Evolutionary conservation across 805 yeast species (phyloP).

Genomic region (Schwanniomyces yamadae): DNA sequence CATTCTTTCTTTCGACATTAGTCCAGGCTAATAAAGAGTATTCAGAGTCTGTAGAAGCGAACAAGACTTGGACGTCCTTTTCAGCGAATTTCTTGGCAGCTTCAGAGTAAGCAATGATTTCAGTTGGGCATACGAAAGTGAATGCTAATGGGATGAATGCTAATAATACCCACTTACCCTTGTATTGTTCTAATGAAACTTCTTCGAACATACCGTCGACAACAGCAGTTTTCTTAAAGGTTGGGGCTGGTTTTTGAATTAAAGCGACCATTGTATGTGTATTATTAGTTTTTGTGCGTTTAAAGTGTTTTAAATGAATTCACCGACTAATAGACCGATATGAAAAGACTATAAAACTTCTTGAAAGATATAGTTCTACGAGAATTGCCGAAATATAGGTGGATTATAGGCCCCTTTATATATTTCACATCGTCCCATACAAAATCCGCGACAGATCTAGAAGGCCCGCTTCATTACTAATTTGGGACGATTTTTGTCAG

Average conservation of each 20-base stretch:
- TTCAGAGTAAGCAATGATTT: slow-evolving; percentile 97
- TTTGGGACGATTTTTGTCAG: slow-evolving; percentile 3
- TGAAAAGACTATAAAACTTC: too few relatives aligned
- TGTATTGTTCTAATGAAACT: slow-evolving; percentile 88
- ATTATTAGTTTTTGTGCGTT: neutral
- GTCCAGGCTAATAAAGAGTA: slow-evolving; percentile 98
- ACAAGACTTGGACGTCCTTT: slow-evolving; percentile 83
- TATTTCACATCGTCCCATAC: neutral
- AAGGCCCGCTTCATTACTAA: slow-evolving; percentile 12
- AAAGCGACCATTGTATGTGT: slow-evolving; percentile 70
- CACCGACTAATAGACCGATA: too few relatives aligned
- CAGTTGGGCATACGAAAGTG: slow-evolving; percentile 99
- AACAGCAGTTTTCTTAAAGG: slow-evolving; percentile 95
- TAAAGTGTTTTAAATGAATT: too few relatives aligned
- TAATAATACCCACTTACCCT: slow-evolving; percentile 96
- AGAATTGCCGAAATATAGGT: too few relatives aligned
- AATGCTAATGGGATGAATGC: slow-evolving; percentile 98
- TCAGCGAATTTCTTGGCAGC: slow-evolving; percentile 87
- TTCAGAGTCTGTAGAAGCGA: slow-evolving; percentile 98
- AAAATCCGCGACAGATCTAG: slow-evolving; percentile 7
- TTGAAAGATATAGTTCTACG: neutral
- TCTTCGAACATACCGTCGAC: slow-evolving; percentile 96
- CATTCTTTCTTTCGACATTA: slow-evolving; percentile 91
- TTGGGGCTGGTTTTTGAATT: slow-evolving; percentile 95
- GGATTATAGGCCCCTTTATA: slow-evolving; percentile 5